A percentile compares a stretch with the other conserved stretches of the same genome.
Conservation (phyloP, 768 basidiomycete species). For the Cubamyces lactineus region DNA sequence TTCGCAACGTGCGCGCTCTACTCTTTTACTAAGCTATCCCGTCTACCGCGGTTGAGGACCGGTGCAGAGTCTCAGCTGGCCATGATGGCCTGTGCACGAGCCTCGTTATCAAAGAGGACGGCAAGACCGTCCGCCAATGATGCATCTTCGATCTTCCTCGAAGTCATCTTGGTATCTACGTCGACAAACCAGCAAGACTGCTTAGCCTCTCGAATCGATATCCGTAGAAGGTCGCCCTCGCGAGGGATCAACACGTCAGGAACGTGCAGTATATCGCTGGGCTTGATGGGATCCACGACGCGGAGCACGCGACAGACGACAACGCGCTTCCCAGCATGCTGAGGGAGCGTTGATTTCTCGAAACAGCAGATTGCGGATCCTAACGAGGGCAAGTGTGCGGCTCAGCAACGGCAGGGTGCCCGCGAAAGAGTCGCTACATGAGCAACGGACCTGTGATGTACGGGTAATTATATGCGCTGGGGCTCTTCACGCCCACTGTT, state of each 20-base stretch:
- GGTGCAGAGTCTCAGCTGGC: too few species aligned
- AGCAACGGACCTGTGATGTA: too few species aligned
- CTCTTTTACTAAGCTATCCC: too few species aligned
- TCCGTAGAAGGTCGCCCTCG: too few species aligned
- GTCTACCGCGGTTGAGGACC: too few species aligned
- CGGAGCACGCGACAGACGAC: neutral
- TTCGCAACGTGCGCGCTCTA: too few species aligned
- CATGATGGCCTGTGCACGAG: neutral
- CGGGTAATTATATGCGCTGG: too few species aligned
- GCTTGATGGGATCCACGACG: neutral
- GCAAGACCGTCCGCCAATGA: neutral
- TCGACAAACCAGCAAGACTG: neutral
- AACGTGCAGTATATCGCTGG: too few species aligned
- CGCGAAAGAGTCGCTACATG: too few species aligned
- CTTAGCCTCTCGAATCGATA: too few species aligned
- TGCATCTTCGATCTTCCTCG: neutral
- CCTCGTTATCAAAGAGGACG: neutral
- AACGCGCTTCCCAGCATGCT: neutral
- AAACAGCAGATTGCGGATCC: neutral
- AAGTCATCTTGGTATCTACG: neutral
- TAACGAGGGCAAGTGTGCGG: neutral
- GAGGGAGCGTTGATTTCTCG: neutral
- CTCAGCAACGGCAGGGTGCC: neutral
- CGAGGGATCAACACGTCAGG: too few species aligned
- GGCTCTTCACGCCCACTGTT: too few species aligned